These are phyloP conservation scores for Vaccinium darrowii DNA, from an alignment of 148 eudicot genomes.

Conservation along the genomic window DNA sequence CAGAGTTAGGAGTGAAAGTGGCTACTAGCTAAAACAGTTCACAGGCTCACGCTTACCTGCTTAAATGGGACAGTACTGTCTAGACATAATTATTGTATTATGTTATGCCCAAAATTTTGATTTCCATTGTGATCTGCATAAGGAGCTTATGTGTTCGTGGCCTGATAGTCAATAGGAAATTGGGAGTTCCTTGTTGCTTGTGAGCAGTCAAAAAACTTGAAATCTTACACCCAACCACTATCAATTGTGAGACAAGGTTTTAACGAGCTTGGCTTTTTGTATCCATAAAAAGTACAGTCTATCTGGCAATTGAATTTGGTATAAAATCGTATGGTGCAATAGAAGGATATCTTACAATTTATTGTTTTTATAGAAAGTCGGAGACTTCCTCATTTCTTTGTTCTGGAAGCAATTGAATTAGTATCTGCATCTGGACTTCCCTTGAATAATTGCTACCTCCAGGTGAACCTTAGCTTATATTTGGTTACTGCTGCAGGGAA, in stretches of 20 bases:
- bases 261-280: not conserved
- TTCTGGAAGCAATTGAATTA: not conserved
- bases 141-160: not conserved
- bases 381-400: not conserved
- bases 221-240: too few relatives aligned
- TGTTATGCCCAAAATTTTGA: not conserved
- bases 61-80: not conserved
- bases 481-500: conserved; percentile 54
- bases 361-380: not conserved
- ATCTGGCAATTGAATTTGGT: not conserved
- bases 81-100: not conserved
- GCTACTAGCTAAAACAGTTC: not conserved
- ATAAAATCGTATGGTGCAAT: too few relatives aligned
- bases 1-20: not conserved
- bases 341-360: too few relatives aligned
- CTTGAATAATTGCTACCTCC: not conserved
- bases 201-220: not conserved
- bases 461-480: not conserved
- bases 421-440: not conserved
- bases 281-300: not conserved
- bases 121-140: not conserved
- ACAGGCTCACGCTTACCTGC: not conserved
- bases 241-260: too few relatives aligned
- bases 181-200: not conserved
- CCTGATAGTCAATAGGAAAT: not conserved